Percentiles rank a stretch among this genome's conserved stretches.
Evolutionary conservation across 257 asterid species (phyloP).

Genomic region (Solanum raphanifolium): DNA sequence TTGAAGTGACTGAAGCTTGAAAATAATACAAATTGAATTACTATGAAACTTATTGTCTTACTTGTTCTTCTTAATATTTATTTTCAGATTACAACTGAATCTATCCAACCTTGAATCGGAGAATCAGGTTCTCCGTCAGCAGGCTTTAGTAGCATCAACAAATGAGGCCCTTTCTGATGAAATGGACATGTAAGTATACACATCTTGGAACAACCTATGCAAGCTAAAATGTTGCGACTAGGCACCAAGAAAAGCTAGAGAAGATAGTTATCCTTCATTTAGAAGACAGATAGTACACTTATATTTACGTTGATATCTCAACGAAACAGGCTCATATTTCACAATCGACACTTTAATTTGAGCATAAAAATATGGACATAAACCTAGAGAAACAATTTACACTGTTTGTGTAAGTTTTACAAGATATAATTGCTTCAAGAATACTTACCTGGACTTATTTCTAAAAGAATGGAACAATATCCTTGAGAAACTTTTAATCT

Average conservation of each 20-base stretch:
- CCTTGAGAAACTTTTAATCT: neutral
- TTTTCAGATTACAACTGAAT: conserved; percentile 59
- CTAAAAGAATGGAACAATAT: neutral
- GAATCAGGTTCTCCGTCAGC: conserved; percentile 91
- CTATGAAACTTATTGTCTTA: conserved; percentile 1
- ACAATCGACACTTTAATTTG: neutral
- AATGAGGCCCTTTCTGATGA: conserved; percentile 64
- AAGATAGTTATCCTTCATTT: neutral
- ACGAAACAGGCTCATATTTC: neutral
- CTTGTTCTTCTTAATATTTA: conserved; percentile 11
- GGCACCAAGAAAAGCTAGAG: neutral
- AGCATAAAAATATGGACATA: neutral
- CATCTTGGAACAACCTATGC: conserved; percentile 1
- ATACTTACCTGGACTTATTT: neutral
- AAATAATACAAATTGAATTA: conserved; percentile 2
- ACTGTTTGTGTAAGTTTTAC: neutral
- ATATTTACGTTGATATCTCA: neutral
- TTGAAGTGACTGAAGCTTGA: neutral
- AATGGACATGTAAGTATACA: conserved; percentile 56
- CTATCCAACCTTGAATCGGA: conserved; percentile 81
- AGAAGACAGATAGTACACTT: neutral
- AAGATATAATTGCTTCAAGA: neutral
- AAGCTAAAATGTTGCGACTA: neutral
- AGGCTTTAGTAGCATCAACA: conserved; percentile 69
- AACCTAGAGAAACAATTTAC: neutral